These are phyloP conservation scores for Leishmania tarentolae DNA, from an alignment of 208 protist species.

Conservation along the genomic window DNA sequence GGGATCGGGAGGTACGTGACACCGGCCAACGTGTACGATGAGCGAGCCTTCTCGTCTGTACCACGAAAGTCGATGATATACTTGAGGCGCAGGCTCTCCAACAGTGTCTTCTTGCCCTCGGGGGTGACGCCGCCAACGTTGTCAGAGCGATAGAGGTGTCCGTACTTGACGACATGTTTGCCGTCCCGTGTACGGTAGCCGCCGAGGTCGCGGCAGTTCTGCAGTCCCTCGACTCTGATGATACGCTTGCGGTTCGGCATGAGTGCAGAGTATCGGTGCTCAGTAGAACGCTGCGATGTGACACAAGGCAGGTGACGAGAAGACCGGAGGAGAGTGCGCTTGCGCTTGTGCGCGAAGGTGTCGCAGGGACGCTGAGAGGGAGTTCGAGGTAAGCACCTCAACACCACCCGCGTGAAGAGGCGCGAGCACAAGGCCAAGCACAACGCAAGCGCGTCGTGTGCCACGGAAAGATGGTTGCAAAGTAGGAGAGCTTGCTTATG, in stretches of 20 bases:
- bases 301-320: background rate
- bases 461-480: background rate
- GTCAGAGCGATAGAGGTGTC: constrained; percentile 44
- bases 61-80: constrained; percentile 50
- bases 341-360: background rate
- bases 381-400: background rate
- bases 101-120: constrained; percentile 26
- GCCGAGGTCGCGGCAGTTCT: constrained; percentile 54
- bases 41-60: constrained; percentile 17
- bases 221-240: constrained; percentile 14
- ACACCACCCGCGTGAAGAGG: background rate
- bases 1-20: constrained; percentile 28
- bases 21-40: constrained; percentile 13
- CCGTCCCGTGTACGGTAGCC: constrained; percentile 42
- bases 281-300: background rate
- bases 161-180: constrained; percentile 25
- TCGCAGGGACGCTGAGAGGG: background rate
- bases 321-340: background rate
- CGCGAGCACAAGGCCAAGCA: background rate
- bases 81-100: constrained; percentile 27
- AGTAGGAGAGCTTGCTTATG: background rate
- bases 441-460: background rate
- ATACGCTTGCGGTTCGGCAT: constrained; percentile 18
- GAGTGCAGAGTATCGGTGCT: background rate
- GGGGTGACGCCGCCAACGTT: constrained; percentile 18